A percentile compares a stretch with the other conserved stretches of the same genome.
Evolutionary conservation across 2,329 filamentous ascomycete genomes (phyloP).

Genomic region (Ceratocystis harringtonii): DNA sequence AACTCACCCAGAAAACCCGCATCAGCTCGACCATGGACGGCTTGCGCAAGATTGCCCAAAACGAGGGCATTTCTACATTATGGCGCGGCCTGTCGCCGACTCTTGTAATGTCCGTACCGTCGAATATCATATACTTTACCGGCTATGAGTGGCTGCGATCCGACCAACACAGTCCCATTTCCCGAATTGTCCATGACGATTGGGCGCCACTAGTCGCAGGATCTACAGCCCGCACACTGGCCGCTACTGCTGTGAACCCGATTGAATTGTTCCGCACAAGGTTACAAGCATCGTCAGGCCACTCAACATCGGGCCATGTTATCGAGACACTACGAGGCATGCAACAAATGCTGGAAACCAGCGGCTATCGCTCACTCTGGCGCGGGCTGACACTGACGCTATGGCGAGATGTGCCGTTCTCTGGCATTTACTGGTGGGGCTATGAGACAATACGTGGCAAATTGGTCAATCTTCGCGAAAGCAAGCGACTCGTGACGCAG

Average conservation of each 20-base stretch:
- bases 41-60: conserved; percentile 80
- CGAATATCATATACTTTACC: conserved; percentile 96
- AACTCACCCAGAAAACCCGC: conserved; percentile 67
- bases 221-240: conserved; percentile 59
- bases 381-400: conserved; percentile 77
- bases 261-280: conserved; percentile 90
- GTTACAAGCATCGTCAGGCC: conserved; percentile 60
- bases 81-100: conserved; percentile 95
- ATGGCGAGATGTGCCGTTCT: conserved; percentile 96
- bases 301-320: conserved; percentile 52
- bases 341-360: conserved; percentile 58
- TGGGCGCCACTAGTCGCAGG: conserved; percentile 73
- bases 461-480: conserved; percentile 43
- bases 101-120: conserved; percentile 81
- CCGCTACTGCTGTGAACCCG: conserved; percentile 70
- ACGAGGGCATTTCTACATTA: conserved; percentile 73
- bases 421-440: conserved; percentile 94
- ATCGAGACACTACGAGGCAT: conserved; percentile 63
- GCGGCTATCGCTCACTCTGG: conserved; percentile 78
- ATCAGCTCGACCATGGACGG: conserved; percentile 89
- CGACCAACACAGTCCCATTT: conserved; percentile 57
- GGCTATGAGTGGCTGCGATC: conserved; percentile 90
- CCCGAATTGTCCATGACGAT: conserved; percentile 44
- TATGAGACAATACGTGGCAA: conserved; percentile 70
- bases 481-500: conserved; percentile 3